phyloP scores from a whole-genome alignment of 2,329 filamentous ascomycete species.

The Periconia macrospinosa region DNA sequence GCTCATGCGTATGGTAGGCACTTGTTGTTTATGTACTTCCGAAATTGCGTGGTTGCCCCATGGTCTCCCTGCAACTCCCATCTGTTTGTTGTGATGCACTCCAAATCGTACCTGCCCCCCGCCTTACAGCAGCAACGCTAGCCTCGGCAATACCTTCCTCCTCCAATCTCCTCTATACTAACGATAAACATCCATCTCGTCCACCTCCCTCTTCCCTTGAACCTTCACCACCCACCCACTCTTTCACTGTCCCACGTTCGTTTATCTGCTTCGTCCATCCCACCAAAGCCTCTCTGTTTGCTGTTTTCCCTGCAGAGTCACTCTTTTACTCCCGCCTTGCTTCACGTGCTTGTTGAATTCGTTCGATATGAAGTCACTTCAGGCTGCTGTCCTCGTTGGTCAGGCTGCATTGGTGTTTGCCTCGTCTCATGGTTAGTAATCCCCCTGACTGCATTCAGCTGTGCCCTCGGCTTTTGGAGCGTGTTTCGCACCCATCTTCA shows the following conservation, averaged over 20 bases:
- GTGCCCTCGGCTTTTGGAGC: not conserved
- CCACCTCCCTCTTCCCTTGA: not conserved
- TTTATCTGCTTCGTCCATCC: not conserved
- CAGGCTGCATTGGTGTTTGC: conserved; percentile 23
- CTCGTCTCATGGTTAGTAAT: conserved; percentile 22
- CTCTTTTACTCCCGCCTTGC: conserved; percentile 21
- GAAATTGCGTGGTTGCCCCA: no score
- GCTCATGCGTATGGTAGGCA: no score
- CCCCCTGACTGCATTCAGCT: not conserved
- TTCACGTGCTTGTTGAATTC: conserved; percentile 7
- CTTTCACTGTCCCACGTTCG: no score
- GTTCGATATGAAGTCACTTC: conserved; percentile 30
- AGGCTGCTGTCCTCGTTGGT: conserved; percentile 26
- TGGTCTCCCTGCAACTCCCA: no score
- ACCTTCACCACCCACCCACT: not conserved
- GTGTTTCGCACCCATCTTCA: no score
- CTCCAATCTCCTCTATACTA: conserved; percentile 24
- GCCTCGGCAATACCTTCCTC: not conserved
- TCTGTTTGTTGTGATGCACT: not conserved
- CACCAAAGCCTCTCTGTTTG: conserved; percentile 13
- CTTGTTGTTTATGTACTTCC: no score
- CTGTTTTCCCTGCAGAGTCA: conserved; percentile 22
- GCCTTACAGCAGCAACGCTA: not conserved
- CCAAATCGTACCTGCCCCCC: conserved; percentile 3
- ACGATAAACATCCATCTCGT: conserved; percentile 14